Conservation (phyloP, 2,329 filamentous ascomycete species). For the Fusarium nurragi region DNA sequence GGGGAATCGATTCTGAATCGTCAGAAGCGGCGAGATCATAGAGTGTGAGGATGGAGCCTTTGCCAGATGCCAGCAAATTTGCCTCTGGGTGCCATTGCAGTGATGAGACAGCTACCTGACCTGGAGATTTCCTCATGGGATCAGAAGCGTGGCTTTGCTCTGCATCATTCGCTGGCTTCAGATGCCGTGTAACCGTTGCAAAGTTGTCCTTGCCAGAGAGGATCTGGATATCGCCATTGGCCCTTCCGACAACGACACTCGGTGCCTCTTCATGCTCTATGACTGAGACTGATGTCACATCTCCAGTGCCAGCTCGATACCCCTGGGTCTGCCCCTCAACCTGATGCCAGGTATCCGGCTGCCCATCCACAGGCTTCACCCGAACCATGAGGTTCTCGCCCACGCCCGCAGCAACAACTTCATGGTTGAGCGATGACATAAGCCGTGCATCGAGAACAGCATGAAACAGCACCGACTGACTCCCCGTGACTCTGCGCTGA, state of each 20-base stretch:
- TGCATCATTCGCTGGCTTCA: conserved; percentile 22
- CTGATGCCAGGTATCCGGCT: conserved; percentile 49
- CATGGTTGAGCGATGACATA: conserved; percentile 50
- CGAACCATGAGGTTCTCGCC: conserved; percentile 62
- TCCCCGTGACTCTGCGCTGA: conserved; percentile 29
- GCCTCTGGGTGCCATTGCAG: conserved; percentile 47
- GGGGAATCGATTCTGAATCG: conserved; percentile 25
- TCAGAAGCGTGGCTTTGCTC: conserved; percentile 14
- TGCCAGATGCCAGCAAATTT: conserved; percentile 46
- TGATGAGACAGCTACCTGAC: conserved; percentile 47
- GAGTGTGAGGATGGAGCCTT: conserved; percentile 45
- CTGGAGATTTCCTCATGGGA: conserved; percentile 43
- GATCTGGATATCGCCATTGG: conserved; percentile 60
- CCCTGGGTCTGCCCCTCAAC: conserved; percentile 52
- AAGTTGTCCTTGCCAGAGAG: conserved; percentile 51
- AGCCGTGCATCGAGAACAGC: conserved; percentile 59
- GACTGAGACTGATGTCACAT: conserved; percentile 59
- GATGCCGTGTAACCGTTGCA: conserved; percentile 40
- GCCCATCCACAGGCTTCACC: conserved; percentile 46
- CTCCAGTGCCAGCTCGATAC: conserved; percentile 57
- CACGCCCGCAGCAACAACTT: conserved; percentile 61
- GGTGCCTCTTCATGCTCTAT: conserved; percentile 49
- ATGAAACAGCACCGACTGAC: conserved; percentile 55
- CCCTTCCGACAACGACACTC: conserved; percentile 58
- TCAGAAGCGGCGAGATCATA: conserved; percentile 40